Base-by-base conservation (phyloP, 2,329 filamentous ascomycete species). In the Hypoxylon sp. region DNA sequence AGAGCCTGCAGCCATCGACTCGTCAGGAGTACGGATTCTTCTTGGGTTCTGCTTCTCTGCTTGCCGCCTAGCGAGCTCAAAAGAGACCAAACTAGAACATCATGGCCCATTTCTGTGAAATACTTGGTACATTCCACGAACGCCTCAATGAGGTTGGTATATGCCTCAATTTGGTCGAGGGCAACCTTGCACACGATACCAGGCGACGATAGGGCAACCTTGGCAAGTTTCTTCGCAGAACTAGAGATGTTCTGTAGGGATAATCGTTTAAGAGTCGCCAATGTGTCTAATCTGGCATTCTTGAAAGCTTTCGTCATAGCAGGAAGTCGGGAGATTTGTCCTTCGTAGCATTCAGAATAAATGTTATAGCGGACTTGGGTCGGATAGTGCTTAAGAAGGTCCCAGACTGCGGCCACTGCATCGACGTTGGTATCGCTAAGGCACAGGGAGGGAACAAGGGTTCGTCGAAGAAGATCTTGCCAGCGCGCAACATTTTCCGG, bases 121-220 rank as follows among this genome's bases (percentile, higher is more conserved):
- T 98, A 98, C 74, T 93, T 91, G 41, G 93, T 94, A 75, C 94
- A 98, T 77, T 98, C 94, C 13, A 98, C 94, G 67, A 99, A 93
- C 4, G 93, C 93, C 68, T 97, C 93, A 62, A 97, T 97, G 67
- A 99, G 86, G 76, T 98, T 99, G 77, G 92, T 92, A 78, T 99
- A 99, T 0, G 92, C 91, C 79, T 99, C 94, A 65, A 98, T 93
- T 79, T 98, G 94, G 68, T 90, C 90, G 63, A 99, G 89, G 5
- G 94, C 93, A 62, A 95, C 92, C 74, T 90, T 90, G 82, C 98
- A 97, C 23, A 98, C 94, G 62, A 97, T 87, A 25, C 95, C 95
- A 1, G 96, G 97, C 46, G 93, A 96, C 1, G 93, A 90, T 74
- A 93, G 92, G 25, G 94, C 94, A n/a, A 94, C 92, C 80, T 98